Conservation (phyloP, 2,329 filamentous ascomycete species). For the Cercospora citrullina region DNA sequence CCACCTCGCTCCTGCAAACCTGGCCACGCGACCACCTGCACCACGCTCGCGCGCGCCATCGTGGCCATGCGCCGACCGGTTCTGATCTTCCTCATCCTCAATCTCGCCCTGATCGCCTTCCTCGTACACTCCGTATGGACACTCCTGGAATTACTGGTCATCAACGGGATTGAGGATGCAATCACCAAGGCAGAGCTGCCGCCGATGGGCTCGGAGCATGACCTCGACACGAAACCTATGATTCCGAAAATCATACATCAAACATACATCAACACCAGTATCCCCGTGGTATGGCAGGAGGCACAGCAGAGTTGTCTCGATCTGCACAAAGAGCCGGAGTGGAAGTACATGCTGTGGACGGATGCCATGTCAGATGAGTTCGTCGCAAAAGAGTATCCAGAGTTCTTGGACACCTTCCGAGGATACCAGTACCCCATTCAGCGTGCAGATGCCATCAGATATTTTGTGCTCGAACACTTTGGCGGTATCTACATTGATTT, state of each 20-base stretch:
- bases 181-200: constrained; percentile 67
- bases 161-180: constrained; percentile 66
- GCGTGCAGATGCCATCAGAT: constrained; percentile 72
- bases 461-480: constrained; percentile 74
- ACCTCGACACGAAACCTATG: constrained; percentile 51
- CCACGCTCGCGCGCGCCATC: constrained; percentile 18
- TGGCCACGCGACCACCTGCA: neutral
- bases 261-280: constrained; percentile 69
- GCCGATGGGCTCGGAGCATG: constrained; percentile 58
- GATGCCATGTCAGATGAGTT: constrained; percentile 69
- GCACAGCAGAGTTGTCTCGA: constrained; percentile 67
- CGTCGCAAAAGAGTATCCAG: constrained; percentile 71
- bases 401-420: constrained; percentile 69
- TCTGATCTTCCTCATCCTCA: constrained; percentile 64
- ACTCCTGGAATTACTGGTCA: constrained; percentile 67
- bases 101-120: constrained; percentile 62
- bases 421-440: constrained; percentile 74
- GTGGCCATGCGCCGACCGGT: constrained; percentile 60
- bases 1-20: neutral
- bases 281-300: constrained; percentile 65
- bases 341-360: constrained; percentile 82
- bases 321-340: constrained; percentile 58
- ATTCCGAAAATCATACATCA: constrained; percentile 79
- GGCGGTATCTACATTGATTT: constrained; percentile 81
- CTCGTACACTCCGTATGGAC: constrained; percentile 69